phyloP scores from a whole-genome alignment of 345 rosid genomes.

The Melastoma malabathricum region DNA sequence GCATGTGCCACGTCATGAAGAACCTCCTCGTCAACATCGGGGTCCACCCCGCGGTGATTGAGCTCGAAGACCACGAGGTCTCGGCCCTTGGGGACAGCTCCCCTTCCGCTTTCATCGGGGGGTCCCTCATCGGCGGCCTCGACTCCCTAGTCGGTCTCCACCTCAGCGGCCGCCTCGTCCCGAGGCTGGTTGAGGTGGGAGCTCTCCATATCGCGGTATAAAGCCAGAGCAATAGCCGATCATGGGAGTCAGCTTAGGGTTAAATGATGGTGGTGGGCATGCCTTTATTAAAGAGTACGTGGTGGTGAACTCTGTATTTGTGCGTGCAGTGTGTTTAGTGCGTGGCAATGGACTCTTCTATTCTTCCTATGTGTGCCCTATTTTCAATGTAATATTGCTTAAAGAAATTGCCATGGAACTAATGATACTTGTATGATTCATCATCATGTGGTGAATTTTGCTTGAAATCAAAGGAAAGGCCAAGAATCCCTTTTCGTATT shows the following conservation, averaged over 20 bases:
- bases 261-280: neutral
- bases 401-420: too few relatives aligned
- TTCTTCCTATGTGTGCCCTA: too few relatives aligned
- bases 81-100: slow-evolving; percentile 31
- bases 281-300: too few relatives aligned
- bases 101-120: slow-evolving; percentile 78
- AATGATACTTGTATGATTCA: too few relatives aligned
- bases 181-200: slow-evolving; percentile 79
- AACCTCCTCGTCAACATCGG: slow-evolving; percentile 67
- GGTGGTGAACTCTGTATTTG: too few relatives aligned
- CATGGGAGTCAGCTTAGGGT: neutral
- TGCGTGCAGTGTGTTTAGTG: too few relatives aligned
- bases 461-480: too few relatives aligned
- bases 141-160: slow-evolving; percentile 88
- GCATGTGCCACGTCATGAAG: slow-evolving; percentile 97
- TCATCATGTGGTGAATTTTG: too few relatives aligned
- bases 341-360: too few relatives aligned
- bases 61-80: slow-evolving; percentile 79
- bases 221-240: neutral
- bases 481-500: too few relatives aligned
- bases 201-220: slow-evolving; percentile 23
- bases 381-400: too few relatives aligned
- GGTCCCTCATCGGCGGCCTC: slow-evolving; percentile 70
- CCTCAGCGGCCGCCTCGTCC: slow-evolving; percentile 76
- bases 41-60: slow-evolving; percentile 83